Conservation (phyloP, 768 basidiomycete species). For the Infundibulicybe gibba region DNA sequence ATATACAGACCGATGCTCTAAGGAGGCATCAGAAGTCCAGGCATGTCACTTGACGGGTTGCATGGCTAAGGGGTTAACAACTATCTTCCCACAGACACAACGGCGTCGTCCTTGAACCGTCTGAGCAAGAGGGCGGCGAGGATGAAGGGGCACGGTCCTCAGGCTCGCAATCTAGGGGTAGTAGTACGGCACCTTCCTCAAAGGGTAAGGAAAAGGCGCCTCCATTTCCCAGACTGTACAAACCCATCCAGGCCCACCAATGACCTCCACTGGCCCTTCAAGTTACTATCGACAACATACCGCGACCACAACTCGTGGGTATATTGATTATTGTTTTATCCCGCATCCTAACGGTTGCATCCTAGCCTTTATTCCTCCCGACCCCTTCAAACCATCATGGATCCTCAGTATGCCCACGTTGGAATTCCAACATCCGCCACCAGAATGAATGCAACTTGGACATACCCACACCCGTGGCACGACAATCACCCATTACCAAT, state of each 20-base stretch:
- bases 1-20: conserved; percentile 70
- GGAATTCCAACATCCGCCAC: conserved; percentile 54
- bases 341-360: neutral
- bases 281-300: conserved; percentile 71
- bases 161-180: conserved; percentile 44
- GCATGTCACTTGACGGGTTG: conserved; percentile 27
- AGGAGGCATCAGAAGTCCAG: conserved; percentile 78
- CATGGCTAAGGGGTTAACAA: neutral
- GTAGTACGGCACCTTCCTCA: conserved; percentile 43
- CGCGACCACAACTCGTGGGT: conserved; percentile 37
- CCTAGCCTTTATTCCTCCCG: conserved; percentile 40
- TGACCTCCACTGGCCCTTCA: conserved; percentile 34
- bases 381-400: conserved; percentile 28
- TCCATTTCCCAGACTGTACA: conserved; percentile 12
- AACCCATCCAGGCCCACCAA: conserved; percentile 23
- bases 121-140: conserved; percentile 16
- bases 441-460: conserved; percentile 41
- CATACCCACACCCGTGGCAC: conserved; percentile 35
- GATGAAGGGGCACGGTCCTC: conserved; percentile 30
- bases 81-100: conserved; percentile 46
- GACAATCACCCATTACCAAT: conserved; percentile 26
- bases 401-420: conserved; percentile 39
- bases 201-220: conserved; percentile 36
- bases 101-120: conserved; percentile 56
- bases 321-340: conserved; percentile 3